Evolutionary conservation across 768 basidiomycete genomes (phyloP), one percentile per base, ranked within the genome.

Genomic region (Russula olivacea): DNA sequence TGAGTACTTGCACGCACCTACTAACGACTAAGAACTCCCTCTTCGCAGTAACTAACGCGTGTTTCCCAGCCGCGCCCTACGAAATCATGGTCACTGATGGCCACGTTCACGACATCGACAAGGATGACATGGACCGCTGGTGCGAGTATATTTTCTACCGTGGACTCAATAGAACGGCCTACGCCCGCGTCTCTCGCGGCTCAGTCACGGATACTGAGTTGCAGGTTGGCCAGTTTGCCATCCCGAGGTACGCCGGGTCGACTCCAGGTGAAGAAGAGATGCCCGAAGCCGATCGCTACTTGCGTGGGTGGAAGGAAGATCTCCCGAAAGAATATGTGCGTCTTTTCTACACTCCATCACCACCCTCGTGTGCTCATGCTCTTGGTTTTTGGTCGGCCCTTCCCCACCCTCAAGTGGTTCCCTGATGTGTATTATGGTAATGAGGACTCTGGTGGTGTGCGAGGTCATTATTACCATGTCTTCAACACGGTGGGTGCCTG

Each of bases 91-190:
- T 89, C 41, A 79, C 79, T n/a, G 91, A 93, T 68, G 93, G 92
- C 0, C 74, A 76, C 7, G 82, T 94, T 67, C 81, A 89, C 65
- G 93, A 95, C 64, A 87, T 94, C 50, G 90, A 93, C 70, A 73
- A 80, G 59, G 79, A 86, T 6, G 89, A 92, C 72, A 68, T 64
- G 68, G 88, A 89, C 68, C 78, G 89, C 51, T 91, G 89, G 89
- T 96, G 93, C 75, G 90, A 95, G 77, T 95, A 95, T 70, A 91
- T 96, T 55, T 75, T 91, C 28, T 95, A 91, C 71, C 83, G 92
- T 12, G 90, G 87, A 2, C 69, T 92, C 28, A 87, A 90, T 70
- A 80, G 89, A 19, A 90, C 88, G 3, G 77, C 86, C n/a, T 95
- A 91, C 71, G 92, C 88, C 0, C 82, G 93, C 19, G 73, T 96